These are phyloP conservation scores for Pyrenochaeta sp. DNA, from an alignment of 2,329 filamentous ascomycete species.

Conservation along the genomic window DNA sequence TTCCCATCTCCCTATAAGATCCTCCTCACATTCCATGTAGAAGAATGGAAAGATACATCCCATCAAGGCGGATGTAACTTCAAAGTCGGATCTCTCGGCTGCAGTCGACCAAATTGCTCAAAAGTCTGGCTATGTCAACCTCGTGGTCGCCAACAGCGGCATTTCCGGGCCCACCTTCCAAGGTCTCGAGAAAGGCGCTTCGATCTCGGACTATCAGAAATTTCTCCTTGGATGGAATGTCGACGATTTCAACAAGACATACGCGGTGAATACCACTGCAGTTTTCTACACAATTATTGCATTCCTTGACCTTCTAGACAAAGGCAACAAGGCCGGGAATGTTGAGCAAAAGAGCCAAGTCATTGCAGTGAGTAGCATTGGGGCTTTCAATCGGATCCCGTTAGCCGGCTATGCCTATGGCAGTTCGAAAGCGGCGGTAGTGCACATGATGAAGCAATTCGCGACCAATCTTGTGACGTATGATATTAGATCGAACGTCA, in stretches of 20 bases:
- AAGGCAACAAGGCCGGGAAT: constrained; percentile 37
- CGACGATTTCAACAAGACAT: constrained; percentile 33
- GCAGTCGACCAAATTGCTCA: constrained; percentile 6
- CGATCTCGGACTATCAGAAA: constrained; percentile 9
- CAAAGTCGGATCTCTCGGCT: constrained; percentile 10
- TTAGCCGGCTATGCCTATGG: constrained; percentile 13
- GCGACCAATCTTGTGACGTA: constrained; percentile 50
- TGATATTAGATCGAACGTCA: constrained; percentile 56
- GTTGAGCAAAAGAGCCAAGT: constrained; percentile 14
- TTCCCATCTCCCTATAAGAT: background rate
- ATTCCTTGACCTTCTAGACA: constrained; percentile 50
- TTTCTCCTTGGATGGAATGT: constrained; percentile 41
- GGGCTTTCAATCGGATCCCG: constrained; percentile 10
- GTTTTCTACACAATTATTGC: constrained; percentile 49
- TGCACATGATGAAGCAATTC: constrained; percentile 57
- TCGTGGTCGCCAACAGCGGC: constrained; percentile 19
- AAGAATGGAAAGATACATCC: constrained; percentile 14
- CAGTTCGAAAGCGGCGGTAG: constrained; percentile 10
- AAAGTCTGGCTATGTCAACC: constrained; percentile 16
- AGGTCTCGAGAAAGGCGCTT: constrained; percentile 1
- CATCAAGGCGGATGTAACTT: constrained; percentile 18
- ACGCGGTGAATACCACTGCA: constrained; percentile 42
- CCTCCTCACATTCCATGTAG: constrained; percentile 1
- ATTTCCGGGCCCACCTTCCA: constrained; percentile 10
- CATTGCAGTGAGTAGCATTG: constrained; percentile 6